Evolutionary conservation across 495 filamentous ascomycete species (phyloP), one percentile per base, ranked within the genome.

Genomic region (Neurospora sp.): DNA sequence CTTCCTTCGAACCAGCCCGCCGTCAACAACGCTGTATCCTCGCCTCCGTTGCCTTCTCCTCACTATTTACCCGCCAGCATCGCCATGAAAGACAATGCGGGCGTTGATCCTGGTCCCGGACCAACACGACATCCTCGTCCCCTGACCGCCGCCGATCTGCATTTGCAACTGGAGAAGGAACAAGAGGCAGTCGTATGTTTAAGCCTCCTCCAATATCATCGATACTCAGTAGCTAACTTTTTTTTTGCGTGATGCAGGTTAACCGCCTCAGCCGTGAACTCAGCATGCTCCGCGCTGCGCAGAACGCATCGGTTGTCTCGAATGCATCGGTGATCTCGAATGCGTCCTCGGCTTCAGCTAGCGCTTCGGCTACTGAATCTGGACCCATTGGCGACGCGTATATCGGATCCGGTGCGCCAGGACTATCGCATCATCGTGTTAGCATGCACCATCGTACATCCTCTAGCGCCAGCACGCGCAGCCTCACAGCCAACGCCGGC

Each of bases 191-290:
- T 97, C 77, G 94, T 95, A 86, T 71, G 88, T 83, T 42, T 9
- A 6, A 20, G 53, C 16, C 40, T 8, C 17, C n/a, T n/a, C 42
- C 7, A 8, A 41, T 72, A 22, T 70, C 31, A 40, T 17, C 16
- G 10, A 27, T 41, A 16, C 40, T 20, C 16, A 31, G 16, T 39
- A 69, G 39, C 73, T 75, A 39, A 75, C 35, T 8, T 20, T 5
- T 27, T 37, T 37, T 12, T 1, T 65, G 53, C 14, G 6, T 65
- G 27, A 4, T 7, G 42, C 77, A 96, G 94, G 92, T 97, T 65
- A 98, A 98, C 82, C 93, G 94, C 68, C 87, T 98, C 70, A 95
- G 93, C 3, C 90, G 94, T 71, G 94, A 98, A 77, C 90, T 98
- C 68, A 87, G 89, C 14, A 80, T 90, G 45, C 89, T 97, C 48